Evolutionary conservation across 2,329 filamentous ascomycete genomes (phyloP).

Genomic region (Neopestalotiopsis sp.): DNA sequence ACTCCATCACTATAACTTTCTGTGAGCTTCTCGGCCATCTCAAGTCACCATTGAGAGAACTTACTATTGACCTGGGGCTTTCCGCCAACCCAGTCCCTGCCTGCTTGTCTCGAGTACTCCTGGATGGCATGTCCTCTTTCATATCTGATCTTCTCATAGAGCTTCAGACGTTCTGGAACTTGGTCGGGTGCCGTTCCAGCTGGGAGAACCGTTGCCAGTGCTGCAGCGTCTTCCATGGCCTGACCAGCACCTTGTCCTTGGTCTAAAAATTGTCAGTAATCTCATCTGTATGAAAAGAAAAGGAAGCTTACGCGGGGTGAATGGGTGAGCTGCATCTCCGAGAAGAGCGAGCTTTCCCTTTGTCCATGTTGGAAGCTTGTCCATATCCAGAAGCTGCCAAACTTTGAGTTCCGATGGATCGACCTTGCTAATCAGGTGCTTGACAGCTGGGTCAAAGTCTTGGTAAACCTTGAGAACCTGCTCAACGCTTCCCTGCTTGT

Average conservation of each 20-base stretch:
- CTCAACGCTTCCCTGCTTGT: slow-evolving; percentile 40
- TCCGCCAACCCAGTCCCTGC: slow-evolving; percentile 49
- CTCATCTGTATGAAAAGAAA: not conserved
- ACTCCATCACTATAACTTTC: slow-evolving; percentile 41
- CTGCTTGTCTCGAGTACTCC: slow-evolving; percentile 58
- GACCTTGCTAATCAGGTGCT: slow-evolving; percentile 46
- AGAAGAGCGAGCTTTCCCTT: slow-evolving; percentile 30
- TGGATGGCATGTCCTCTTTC: slow-evolving; percentile 64
- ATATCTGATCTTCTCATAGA: slow-evolving; percentile 65
- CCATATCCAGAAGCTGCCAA: slow-evolving; percentile 69
- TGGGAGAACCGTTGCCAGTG: slow-evolving; percentile 62
- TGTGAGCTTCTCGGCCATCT: slow-evolving; percentile 10
- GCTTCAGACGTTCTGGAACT: slow-evolving; percentile 58
- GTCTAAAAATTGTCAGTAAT: slow-evolving; percentile 24
- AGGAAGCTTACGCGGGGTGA: slow-evolving; percentile 58
- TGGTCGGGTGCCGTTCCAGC: slow-evolving; percentile 47
- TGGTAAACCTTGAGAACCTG: slow-evolving; percentile 45
- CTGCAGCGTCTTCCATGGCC: slow-evolving; percentile 71
- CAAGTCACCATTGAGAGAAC: slow-evolving; percentile 17
- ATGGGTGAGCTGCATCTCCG: slow-evolving; percentile 61
- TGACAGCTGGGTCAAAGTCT: slow-evolving; percentile 48
- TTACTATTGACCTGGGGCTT: slow-evolving; percentile 47
- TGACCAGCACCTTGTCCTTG: slow-evolving; percentile 51
- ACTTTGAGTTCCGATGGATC: slow-evolving; percentile 54
- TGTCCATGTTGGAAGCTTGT: slow-evolving; percentile 46